Evolutionary conservation across 2,329 filamentous ascomycete genomes (phyloP), one percentile per base, ranked within the genome.

Genomic region (Scytalidium sp.): DNA sequence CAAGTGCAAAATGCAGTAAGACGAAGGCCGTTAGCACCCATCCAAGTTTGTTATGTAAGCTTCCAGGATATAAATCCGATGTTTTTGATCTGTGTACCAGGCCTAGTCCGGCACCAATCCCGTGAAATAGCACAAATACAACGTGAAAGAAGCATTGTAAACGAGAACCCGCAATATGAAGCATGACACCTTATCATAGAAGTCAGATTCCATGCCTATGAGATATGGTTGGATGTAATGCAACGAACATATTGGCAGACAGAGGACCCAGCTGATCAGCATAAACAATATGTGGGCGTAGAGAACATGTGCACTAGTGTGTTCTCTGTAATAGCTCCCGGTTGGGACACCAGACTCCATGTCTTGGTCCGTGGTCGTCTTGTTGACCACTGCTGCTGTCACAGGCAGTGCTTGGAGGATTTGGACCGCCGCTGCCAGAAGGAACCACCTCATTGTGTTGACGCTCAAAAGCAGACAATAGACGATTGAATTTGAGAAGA

Each of bases 21-120:
- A 48, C 43, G 19, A 48, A 25, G 25, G n/a, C 20, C 22, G 46
- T 43, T 43, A 48, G 43, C 21, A 40, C 46, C 46, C 46, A 48
- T 40, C 46, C 46, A 48, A 93, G 78, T 67, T 88, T 91, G 72
- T 91, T 85, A 67, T 97, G 92, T n/a, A 87, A 81, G 64, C 96
- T 96, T 64, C 88, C 85, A 25, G 84, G 84, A 65, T 96, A 97
- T 41, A 48, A 22, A 48, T 48, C 46, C 39, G 46, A 40, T 13
- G 46, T 48, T 41, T 13, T 48, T 15, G 46, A 48, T 19, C 43
- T 43, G 32, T 48, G 43, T 48, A 19, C 46, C 32, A 43, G 41
- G 13, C 39, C 39, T 25, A 43, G 41, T 43, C 43, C 29, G 8
- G 32, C 43, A 11, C 46, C 46, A 11, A 48, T 43, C 9, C 39